Conservation (phyloP, 305 asterid species). For the Ilex paraguariensis region DNA sequence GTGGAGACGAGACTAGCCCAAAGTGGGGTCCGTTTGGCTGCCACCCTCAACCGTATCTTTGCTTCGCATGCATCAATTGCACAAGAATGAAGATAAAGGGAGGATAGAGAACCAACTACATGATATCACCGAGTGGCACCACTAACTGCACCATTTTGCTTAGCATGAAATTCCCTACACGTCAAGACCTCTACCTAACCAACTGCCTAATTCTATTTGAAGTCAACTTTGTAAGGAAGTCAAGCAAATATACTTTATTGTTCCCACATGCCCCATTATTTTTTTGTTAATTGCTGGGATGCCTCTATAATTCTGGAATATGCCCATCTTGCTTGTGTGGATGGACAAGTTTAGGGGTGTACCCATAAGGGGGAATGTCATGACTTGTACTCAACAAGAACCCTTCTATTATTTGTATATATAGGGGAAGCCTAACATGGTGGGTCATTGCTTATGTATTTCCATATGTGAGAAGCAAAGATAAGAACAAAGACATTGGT, state of each 20-base stretch:
- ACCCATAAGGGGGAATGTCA: constrained; percentile 17
- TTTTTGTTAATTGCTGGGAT: constrained; percentile 7
- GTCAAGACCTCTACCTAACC: constrained; percentile 25
- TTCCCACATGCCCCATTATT: constrained; percentile 2
- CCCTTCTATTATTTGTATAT: constrained; percentile 9
- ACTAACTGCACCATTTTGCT: constrained; percentile 9
- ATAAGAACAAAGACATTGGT: constrained; percentile 23
- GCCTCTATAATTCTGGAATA: constrained; percentile 17
- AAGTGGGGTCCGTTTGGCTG: constrained; percentile 82
- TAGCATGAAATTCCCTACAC: constrained; percentile 28
- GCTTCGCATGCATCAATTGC: constrained; percentile 35
- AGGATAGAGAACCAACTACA: constrained; percentile 9
- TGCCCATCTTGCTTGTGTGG: constrained; percentile 36
- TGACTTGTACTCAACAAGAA: constrained; percentile 53
- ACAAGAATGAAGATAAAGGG: constrained; percentile 27
- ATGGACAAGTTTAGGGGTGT: constrained; percentile 24
- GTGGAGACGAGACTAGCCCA: constrained; percentile 77
- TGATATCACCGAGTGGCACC: constrained; percentile 6
- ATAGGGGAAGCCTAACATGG: constrained; percentile 14
- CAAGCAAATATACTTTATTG: constrained; percentile 16
- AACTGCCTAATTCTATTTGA: constrained; percentile 19
- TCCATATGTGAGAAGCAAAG: constrained; percentile 26
- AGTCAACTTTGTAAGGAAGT: constrained; percentile 25
- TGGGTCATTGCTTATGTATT: constrained; percentile 12
- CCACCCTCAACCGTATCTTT: constrained; percentile 69